phyloP scores from a whole-genome alignment of 148 eudicot species.

The Camellia sinensis region DNA sequence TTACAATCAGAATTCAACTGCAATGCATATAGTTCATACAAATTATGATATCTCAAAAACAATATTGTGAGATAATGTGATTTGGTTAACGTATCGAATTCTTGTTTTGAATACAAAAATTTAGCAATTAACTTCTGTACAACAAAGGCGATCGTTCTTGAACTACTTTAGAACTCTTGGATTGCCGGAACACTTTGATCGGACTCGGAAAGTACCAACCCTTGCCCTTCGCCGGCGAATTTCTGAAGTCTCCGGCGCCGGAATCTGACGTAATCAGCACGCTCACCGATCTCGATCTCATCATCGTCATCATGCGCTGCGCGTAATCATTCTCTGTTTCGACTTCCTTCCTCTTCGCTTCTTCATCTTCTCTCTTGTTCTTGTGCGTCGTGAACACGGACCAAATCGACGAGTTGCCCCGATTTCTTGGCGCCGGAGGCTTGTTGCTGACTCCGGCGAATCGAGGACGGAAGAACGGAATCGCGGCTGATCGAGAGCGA shows the following conservation, averaged over 20 bases:
- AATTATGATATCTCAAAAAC: background rate
- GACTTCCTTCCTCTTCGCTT: background rate
- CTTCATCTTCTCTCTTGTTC: constrained; percentile 20
- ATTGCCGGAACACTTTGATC: constrained; percentile 61
- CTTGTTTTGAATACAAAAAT: background rate
- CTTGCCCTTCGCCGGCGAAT: constrained; percentile 27
- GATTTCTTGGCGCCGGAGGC: background rate
- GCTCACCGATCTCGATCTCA: constrained; percentile 54
- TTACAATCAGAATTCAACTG: background rate
- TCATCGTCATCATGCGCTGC: constrained; percentile 35
- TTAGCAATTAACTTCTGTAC: constrained; percentile 37
- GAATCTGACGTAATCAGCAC: constrained; percentile 19
- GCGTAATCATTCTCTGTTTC: constrained; percentile 14
- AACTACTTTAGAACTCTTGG: constrained; percentile 45
- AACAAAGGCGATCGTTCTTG: constrained; percentile 52
- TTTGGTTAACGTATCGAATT: background rate
- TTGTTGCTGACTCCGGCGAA: constrained; percentile 5
- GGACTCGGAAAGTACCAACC: constrained; percentile 82
- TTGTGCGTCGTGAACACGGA: constrained; percentile 34
- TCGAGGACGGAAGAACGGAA: constrained; percentile 46
- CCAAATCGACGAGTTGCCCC: constrained; percentile 38
- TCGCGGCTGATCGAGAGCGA: constrained; percentile 49
- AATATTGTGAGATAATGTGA: background rate
- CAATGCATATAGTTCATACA: background rate
- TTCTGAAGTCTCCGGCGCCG: constrained; percentile 16